Evolutionary conservation across 129 eudicot genomes (phyloP), one percentile per base, ranked within the genome.

Genomic region (Flaveria sonorensis): DNA sequence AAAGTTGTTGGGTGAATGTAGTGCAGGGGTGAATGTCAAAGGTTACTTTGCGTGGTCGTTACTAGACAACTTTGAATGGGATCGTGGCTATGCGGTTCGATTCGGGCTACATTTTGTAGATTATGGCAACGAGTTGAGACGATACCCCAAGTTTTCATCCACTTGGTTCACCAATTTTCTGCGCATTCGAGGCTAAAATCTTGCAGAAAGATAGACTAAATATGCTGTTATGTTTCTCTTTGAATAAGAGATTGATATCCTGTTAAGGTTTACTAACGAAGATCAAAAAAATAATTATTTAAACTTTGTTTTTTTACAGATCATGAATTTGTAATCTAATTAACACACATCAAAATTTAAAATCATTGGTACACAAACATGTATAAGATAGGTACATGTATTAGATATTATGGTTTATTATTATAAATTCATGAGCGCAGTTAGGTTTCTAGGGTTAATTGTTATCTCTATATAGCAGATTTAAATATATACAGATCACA

Each of bases 1-100:
- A 23, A 73, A 52, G 24, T 53, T 53, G 26, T 74, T 74, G 18
- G 51, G 24, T 76, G 70, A 39, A 56, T 83, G 61, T 73, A 88
- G 87, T 60, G 79, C 84, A 32, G 90, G 92, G 26, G 88, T 82
- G 46, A 75, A 83, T 65, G 88, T 85, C 79, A 77, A 77, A 71
- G 87, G 90, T 13, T 86, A 80, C 79, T 86, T 86, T 74, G 90
- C 87, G 2, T 82, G 93, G 87, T 81, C 93, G 21, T 74, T 86
- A 19, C 24, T 86, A 77, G 93, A 89, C 84, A 86, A 80, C 60
- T 89, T 84, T 42, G 86, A 86, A 75, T 89, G 93, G 89, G 78
- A 70, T 16, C 81, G 70, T 30, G 93, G 93, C 66, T 89, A 83
- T 77, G 64, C 84, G 2, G 60, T 84, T 30, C 86, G 93, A 6